phyloP scores from a whole-genome alignment of 1,284 basidiomycete species.

The Tylopilus orsonianus region DNA sequence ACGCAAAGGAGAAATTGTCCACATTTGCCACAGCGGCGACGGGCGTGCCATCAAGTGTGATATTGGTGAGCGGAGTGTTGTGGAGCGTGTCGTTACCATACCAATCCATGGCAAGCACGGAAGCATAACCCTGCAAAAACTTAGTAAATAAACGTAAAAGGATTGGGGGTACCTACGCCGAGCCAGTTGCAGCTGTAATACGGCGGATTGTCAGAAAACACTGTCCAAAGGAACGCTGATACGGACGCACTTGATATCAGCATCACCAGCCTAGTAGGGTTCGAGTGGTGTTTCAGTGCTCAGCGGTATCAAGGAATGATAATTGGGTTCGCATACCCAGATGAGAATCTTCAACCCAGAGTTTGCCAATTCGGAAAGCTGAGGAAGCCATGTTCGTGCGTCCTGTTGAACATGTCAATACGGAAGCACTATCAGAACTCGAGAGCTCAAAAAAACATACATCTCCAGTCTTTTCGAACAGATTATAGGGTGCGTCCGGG shows the following conservation, averaged over 20 bases:
- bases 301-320: background rate
- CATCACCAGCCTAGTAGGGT: constrained; percentile 54
- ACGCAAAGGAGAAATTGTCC: constrained; percentile 66
- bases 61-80: constrained; percentile 53
- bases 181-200: constrained; percentile 60
- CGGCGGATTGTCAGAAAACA: background rate
- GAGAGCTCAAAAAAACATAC: constrained; percentile 16
- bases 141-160: background rate
- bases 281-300: background rate
- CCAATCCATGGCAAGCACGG: constrained; percentile 62
- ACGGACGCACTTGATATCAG: constrained; percentile 55
- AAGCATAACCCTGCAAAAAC: constrained; percentile 38
- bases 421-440: constrained; percentile 16
- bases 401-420: constrained; percentile 36
- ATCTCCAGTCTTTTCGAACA: constrained; percentile 43
- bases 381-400: constrained; percentile 53
- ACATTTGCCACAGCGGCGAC: constrained; percentile 62
- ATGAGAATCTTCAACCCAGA: constrained; percentile 57
- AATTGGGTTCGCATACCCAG: constrained; percentile 44
- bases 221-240: background rate
- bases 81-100: constrained; percentile 51
- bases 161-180: constrained; percentile 35
- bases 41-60: constrained; percentile 50
- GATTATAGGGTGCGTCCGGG: constrained; percentile 38
- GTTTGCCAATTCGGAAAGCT: constrained; percentile 51